Evolutionary conservation across 1,284 basidiomycete species (phyloP), one percentile per base, ranked within the genome.

Genomic region (Termitomyces sp.): DNA sequence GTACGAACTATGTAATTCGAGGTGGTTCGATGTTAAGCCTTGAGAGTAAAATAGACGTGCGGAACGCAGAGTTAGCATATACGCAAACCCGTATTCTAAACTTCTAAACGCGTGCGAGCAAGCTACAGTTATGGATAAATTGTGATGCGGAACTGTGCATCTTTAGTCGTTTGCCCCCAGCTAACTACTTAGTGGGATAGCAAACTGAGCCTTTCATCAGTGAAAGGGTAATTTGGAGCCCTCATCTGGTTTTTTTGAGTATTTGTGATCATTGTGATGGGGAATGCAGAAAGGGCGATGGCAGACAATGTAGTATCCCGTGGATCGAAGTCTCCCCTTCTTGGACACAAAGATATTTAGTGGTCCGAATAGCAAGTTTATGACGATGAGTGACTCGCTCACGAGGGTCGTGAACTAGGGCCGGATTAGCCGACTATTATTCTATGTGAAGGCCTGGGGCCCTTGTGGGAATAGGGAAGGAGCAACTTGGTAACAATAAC

Each of bases 41-140:
- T 52, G 54, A 52, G 57, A 60, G 58, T 45, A 57, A 58, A 57
- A 56, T 49, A 51, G 56, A 57, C 57, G 59, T 53, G 57, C 54
- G 55, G 59, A 59, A 56, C 57, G 45, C 48, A 42, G 28, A 42
- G 43, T 14, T 41, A 51, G 52, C n/a, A 41, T 46, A 44, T 45
- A 44, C 43, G 18, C 38, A 33, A 13, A 43, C 16, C 38, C 45
- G 35, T 47, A 44, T 47, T 52, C 28, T 38, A 39, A 53, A 52
- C 56, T 58, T 56, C 55, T 50, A 60, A 53, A 51, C 53, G 46
- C 55, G 54, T 59, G 57, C 56, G 56, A 61, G 53, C 49, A 44
- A 31, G 52, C 53, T n/a, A 62, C 62, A 46, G 46, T 59, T 62
- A 65, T 63, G 64, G 64, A 56, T 65, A 65, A 46, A 65, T 65